Percentiles rank a stretch among this genome's conserved stretches.
phyloP scores from a whole-genome alignment of 2,329 filamentous ascomycete genomes.

The Fusarium equiseti region DNA sequence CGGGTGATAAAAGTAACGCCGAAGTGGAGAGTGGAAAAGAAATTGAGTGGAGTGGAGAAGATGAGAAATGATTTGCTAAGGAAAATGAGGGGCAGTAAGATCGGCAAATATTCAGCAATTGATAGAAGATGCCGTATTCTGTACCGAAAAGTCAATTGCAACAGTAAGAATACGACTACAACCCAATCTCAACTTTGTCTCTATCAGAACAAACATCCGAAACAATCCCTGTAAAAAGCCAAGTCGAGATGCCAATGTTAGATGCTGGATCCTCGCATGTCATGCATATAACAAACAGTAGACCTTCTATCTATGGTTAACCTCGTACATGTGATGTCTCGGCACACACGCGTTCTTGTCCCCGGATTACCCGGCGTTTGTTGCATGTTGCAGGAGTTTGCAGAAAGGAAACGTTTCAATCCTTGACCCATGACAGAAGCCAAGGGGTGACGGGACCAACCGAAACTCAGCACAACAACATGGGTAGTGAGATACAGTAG shows the following conservation, averaged over 20 bases:
- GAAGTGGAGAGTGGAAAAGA: conserved; percentile 12
- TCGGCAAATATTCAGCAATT: not conserved
- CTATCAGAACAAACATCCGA: not conserved
- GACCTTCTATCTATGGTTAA: conserved; percentile 34
- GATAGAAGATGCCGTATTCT: not conserved
- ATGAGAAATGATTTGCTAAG: conserved; percentile 11
- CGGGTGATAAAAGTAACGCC: conserved; percentile 21
- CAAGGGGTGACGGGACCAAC: conserved; percentile 20
- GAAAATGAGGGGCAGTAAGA: conserved; percentile 21
- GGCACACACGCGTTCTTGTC: conserved; percentile 3
- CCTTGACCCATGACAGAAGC: conserved; percentile 6
- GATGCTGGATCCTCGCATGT: not conserved
- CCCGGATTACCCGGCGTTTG: conserved; percentile 18
- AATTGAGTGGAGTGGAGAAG: conserved; percentile 10
- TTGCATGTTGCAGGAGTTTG: conserved; percentile 1
- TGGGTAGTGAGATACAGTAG: not conserved
- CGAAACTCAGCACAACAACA: not conserved
- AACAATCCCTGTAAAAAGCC: conserved; percentile 27
- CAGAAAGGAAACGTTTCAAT: conserved; percentile 5
- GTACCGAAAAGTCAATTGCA: not conserved
- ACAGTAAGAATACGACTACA: conserved; percentile 17
- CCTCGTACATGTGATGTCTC: conserved; percentile 20
- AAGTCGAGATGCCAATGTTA: conserved; percentile 6
- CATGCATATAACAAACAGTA: not conserved
- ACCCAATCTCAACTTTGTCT: not conserved